phyloP scores from a whole-genome alignment of 2,329 filamentous ascomycete species.

The Lasiodiplodia gonubiensis region DNA sequence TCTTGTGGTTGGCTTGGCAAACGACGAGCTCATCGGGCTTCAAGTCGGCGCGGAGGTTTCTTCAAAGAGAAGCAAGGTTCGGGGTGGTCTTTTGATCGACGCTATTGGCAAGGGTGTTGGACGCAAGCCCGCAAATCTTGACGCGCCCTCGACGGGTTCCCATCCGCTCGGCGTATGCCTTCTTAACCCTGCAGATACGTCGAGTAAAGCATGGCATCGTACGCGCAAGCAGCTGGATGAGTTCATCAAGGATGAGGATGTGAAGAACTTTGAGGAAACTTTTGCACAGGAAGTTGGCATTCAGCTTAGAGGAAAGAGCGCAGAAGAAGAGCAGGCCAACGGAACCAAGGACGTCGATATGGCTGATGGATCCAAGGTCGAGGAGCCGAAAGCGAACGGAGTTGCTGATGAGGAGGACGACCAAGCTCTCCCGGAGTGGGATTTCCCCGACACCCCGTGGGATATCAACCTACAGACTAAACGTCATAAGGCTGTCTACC shows the following conservation, averaged over 20 bases:
- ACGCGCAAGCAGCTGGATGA: slow-evolving; percentile 46
- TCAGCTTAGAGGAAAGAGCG: slow-evolving; percentile 32
- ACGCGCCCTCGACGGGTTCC: neutral
- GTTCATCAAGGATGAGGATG: slow-evolving; percentile 38
- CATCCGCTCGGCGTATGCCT: slow-evolving; percentile 25
- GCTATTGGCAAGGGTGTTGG: slow-evolving; percentile 70
- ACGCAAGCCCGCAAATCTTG: slow-evolving; percentile 11
- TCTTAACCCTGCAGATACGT: slow-evolving; percentile 18
- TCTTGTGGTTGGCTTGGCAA: slow-evolving; percentile 68
- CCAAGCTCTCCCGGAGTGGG: slow-evolving; percentile 54
- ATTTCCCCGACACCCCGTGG: slow-evolving; percentile 39
- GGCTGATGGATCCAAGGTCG: neutral
- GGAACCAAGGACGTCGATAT: slow-evolving; percentile 5
- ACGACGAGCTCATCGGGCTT: slow-evolving; percentile 68
- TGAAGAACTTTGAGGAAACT: slow-evolving; percentile 46
- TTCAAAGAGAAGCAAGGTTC: slow-evolving; percentile 45
- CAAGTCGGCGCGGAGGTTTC: slow-evolving; percentile 52
- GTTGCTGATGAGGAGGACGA: slow-evolving; percentile 14
- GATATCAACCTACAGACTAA: slow-evolving; percentile 62
- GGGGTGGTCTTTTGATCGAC: slow-evolving; percentile 69
- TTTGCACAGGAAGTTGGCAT: slow-evolving; percentile 48
- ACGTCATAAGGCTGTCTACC: slow-evolving; percentile 67
- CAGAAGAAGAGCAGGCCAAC: slow-evolving; percentile 6
- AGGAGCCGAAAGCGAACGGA: slow-evolving; percentile 24
- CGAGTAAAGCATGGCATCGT: slow-evolving; percentile 33